Conservation (phyloP, 2,329 filamentous ascomycete species). For the Aspergillus neotritici region DNA sequence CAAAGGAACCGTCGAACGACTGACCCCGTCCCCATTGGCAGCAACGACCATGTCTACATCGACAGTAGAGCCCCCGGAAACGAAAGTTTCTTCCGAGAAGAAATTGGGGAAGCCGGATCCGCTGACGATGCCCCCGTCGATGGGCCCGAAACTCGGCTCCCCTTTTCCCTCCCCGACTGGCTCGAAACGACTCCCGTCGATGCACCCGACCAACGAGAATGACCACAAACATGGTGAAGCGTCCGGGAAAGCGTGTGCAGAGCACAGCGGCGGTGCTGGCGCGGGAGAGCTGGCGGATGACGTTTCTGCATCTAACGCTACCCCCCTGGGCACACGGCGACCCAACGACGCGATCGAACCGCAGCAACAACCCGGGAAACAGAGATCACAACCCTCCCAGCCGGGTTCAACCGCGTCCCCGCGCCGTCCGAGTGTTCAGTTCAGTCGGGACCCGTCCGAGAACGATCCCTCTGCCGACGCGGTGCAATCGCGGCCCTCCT, state of each 20-base stretch:
- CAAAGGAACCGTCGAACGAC: too few relatives aligned
- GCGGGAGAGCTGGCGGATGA: conserved; percentile 13
- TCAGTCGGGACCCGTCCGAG: conserved; percentile 55
- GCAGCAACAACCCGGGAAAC: conserved; percentile 16
- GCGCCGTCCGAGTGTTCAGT: conserved; percentile 67
- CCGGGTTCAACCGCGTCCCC: conserved; percentile 34
- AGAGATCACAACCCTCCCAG: conserved; percentile 21
- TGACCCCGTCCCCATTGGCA: too few relatives aligned
- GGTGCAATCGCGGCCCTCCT: conserved; percentile 57
- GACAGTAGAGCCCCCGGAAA: conserved; percentile 14
- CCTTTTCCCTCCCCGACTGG: conserved; percentile 27
- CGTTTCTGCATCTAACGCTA: conserved; percentile 15
- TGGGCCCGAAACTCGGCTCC: conserved; percentile 20
- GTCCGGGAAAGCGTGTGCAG: conserved; percentile 8
- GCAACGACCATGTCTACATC: conserved; percentile 20
- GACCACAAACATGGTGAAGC: conserved; percentile 12
- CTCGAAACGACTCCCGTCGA: conserved; percentile 15
- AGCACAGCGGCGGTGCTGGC: conserved; percentile 2
- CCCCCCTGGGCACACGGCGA: conserved; percentile 19
- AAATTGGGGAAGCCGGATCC: conserved; percentile 12
- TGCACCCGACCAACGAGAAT: conserved; percentile 12
- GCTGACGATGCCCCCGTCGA: conserved; percentile 11
- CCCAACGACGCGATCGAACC: conserved; percentile 23
- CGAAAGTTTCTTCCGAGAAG: conserved; percentile 9
- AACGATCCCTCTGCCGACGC: conserved; percentile 45